phyloP scores from a whole-genome alignment of 768 basidiomycete species.

The Podaxis carcinomalis region DNA sequence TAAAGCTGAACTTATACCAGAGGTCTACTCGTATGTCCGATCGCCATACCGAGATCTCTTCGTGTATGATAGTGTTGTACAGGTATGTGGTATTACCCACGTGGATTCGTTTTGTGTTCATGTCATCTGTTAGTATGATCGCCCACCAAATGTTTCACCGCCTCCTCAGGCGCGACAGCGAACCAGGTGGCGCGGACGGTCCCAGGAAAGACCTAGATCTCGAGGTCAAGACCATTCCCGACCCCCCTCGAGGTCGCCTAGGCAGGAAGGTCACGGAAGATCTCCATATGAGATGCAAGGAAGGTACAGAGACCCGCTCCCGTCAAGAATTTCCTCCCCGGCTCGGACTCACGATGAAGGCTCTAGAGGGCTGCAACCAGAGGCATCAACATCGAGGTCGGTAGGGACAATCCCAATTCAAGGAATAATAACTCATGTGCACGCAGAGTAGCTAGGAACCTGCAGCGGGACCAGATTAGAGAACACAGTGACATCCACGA shows the following conservation, averaged over 20 bases:
- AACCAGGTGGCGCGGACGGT: constrained; percentile 17
- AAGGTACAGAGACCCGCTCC: not conserved
- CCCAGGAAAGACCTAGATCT: constrained; percentile 23
- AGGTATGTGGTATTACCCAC: constrained; percentile 43
- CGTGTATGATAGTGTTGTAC: constrained; percentile 75
- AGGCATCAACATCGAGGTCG: not conserved
- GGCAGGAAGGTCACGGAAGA: constrained; percentile 1
- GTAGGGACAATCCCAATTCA: not conserved
- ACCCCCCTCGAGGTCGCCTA: constrained; percentile 10
- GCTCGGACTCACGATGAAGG: not conserved
- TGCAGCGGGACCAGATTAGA: not conserved
- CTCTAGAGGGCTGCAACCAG: not conserved
- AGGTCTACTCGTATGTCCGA: constrained; percentile 84
- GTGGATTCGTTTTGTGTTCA: constrained; percentile 11
- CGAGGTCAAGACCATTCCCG: constrained; percentile 22
- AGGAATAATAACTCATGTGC: not conserved
- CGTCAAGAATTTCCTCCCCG: not conserved
- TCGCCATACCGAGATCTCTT: constrained; percentile 86
- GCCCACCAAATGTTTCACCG: constrained; percentile 37
- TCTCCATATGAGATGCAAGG: not conserved
- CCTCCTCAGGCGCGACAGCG: constrained; percentile 29
- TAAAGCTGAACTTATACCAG: constrained; percentile 31
- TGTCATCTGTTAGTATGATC: constrained; percentile 49
- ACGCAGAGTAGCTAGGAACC: not conserved
- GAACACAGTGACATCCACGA: not conserved